phyloP scores from a whole-genome alignment of 352 stramenopile genomes.

The Globisporangium middletonii region DNA sequence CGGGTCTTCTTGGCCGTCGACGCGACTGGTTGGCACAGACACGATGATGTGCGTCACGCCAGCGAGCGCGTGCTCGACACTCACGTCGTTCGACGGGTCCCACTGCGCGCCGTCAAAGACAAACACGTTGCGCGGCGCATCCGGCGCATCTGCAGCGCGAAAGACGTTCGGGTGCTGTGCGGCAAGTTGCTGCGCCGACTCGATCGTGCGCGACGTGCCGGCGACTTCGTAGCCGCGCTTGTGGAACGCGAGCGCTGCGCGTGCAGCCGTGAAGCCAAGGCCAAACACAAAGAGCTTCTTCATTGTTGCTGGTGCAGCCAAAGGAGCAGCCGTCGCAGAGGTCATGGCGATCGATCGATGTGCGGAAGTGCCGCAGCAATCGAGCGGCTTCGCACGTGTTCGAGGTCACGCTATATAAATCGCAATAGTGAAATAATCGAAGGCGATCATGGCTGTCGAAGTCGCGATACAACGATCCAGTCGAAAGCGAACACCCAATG shows the following conservation, averaged over 20 bases:
- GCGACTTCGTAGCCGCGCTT: slow-evolving; percentile 52
- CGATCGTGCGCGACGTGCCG: slow-evolving; percentile 63
- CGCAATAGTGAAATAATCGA: not conserved
- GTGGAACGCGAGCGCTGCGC: slow-evolving; percentile 63
- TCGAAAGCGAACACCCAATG: not conserved
- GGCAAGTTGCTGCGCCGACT: slow-evolving; percentile 36
- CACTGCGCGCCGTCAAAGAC: slow-evolving; percentile 73
- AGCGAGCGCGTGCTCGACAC: slow-evolving; percentile 42
- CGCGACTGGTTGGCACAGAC: slow-evolving; percentile 47
- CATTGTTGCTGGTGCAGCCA: no score
- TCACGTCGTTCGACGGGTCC: slow-evolving; percentile 24
- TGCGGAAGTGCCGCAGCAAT: not conserved
- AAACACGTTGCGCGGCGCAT: slow-evolving; percentile 45
- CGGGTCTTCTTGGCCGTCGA: slow-evolving; percentile 52
- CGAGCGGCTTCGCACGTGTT: no score
- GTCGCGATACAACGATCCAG: not conserved
- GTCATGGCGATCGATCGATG: not conserved
- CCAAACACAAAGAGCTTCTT: slow-evolving; percentile 87
- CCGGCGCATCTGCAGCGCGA: slow-evolving; percentile 8
- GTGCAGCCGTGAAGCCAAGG: slow-evolving; percentile 77
- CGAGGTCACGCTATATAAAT: no score
- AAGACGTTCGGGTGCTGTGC: slow-evolving; percentile 36
- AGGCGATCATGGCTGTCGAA: no score
- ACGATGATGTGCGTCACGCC: slow-evolving; percentile 74
- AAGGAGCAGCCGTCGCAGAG: not conserved